Evolutionary conservation across 2,329 filamentous ascomycete species (phyloP), one percentile per base, ranked within the genome.

Genomic region (Clonostachys rhizophaga): DNA sequence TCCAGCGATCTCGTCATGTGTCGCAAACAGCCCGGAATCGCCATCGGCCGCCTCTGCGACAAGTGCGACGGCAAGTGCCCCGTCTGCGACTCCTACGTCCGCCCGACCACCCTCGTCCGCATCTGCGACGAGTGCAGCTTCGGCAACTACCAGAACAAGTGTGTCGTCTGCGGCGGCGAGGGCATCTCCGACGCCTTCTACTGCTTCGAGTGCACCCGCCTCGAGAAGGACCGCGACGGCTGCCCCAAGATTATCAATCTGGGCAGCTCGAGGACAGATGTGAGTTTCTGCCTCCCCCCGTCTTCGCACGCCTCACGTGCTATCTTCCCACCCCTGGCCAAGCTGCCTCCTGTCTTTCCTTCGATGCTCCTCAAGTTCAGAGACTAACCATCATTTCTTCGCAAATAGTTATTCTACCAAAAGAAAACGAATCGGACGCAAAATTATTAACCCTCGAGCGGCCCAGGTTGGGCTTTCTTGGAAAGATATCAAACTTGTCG

Each of bases 91-190:
- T 95, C 89, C 51, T 99, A 99, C 80, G 94, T 99, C 54, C 91
- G 94, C 14, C 94, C 94, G 12, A 99, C 94, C 30, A 97, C 94
- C 9, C 86, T 97, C 48, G 94, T 95, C 51, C 90, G 92, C 62
- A 97, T 99, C 74, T 99, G 94, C 77, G 94, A 99, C 75, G 94
- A 99, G 74, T 99, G 94, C 78, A 91, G 89, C 66, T 99, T 99
- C 68, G 94, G 94, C 64, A 99, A 99, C 79, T 99, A 96, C 76
- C 94, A 97, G 74, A 99, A 99, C 76, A 99, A 99, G 71, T 99
- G 94, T 67, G 91, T 99, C 57, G 94, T 99, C 40, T 99, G 94
- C 70, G 94, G 94, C 66, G 94, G 94, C 58, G 94, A 97, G 72
- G 94, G 94, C 33, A 99, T 99, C 66, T 94, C 88, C 34, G 94